Percentiles rank a stretch among this genome's conserved stretches.
Evolutionary conservation across 768 basidiomycete genomes (phyloP).

Genomic region (Rhodocollybia butyracea): DNA sequence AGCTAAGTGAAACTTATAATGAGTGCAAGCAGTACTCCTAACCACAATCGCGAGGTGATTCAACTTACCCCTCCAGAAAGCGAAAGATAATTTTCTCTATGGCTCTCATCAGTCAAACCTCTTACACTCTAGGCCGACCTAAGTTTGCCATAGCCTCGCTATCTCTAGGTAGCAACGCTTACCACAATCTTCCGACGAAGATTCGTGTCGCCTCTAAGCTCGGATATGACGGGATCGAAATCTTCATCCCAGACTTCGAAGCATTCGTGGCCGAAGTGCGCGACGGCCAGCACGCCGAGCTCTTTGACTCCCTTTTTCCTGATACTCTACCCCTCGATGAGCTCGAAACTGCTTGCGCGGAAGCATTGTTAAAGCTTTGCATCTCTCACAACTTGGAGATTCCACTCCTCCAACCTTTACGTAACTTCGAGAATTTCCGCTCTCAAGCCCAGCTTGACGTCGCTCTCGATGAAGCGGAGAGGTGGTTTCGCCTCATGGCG

Average conservation of each 20-base stretch:
- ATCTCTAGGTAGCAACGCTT: slow-evolving; percentile 21
- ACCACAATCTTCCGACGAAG: slow-evolving; percentile 28
- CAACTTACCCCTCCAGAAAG: no score
- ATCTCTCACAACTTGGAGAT: slow-evolving; percentile 19
- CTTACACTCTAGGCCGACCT: not conserved
- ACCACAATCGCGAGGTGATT: no score
- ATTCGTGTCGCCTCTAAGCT: slow-evolving; percentile 25
- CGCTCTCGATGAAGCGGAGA: slow-evolving; percentile 24
- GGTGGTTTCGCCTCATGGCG: slow-evolving; percentile 26
- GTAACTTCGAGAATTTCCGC: slow-evolving; percentile 33
- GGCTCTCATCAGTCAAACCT: no score
- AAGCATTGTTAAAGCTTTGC: slow-evolving; percentile 17
- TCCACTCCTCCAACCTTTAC: slow-evolving; percentile 33
- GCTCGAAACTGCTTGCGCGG: slow-evolving; percentile 21
- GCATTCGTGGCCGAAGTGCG: slow-evolving; percentile 19
- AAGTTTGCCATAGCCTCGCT: slow-evolving; percentile 22
- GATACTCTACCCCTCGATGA: slow-evolving; percentile 16
- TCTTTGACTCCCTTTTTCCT: slow-evolving; percentile 19
- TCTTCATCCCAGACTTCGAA: slow-evolving; percentile 23
- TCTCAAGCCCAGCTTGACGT: slow-evolving; percentile 19
- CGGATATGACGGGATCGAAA: slow-evolving; percentile 30
- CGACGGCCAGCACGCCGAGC: slow-evolving; percentile 13
- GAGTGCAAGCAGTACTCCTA: no score
- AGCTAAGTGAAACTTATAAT: no score
- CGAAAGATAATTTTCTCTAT: no score